These are phyloP conservation scores for Mucor circinelloides DNA, from an alignment of 371 early-diverging fungal species.

Conservation along the genomic window DNA sequence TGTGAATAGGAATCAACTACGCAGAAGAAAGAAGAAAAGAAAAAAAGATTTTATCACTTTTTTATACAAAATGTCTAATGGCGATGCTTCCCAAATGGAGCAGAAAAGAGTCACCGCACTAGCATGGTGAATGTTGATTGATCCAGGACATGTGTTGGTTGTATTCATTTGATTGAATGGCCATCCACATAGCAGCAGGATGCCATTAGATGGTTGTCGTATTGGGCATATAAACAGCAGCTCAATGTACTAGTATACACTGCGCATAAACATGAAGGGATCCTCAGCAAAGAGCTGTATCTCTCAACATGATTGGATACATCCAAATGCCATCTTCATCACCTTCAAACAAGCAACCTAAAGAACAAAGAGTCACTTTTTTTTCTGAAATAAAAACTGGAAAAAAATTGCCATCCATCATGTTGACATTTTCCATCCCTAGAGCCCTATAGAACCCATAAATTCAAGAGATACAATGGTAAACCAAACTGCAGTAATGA, in stretches of 20 bases:
- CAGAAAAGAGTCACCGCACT: neutral
- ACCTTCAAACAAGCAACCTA: neutral
- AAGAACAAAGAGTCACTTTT: constrained; percentile 3
- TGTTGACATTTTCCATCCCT: neutral
- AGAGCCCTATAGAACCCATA: neutral
- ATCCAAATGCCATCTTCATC: neutral
- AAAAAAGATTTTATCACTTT: constrained; percentile 2
- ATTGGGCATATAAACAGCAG: neutral
- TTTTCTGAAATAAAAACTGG: neutral
- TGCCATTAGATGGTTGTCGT: neutral
- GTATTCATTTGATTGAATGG: neutral
- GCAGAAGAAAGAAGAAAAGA: neutral
- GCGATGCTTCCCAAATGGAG: neutral
- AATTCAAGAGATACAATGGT: neutral
- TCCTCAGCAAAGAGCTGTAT: neutral
- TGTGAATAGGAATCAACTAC: neutral
- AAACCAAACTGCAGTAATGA: neutral
- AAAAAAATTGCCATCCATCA: neutral
- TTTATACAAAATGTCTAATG: neutral
- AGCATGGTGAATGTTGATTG: neutral
- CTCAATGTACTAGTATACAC: too few species aligned
- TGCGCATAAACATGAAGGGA: neutral
- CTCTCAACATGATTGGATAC: neutral
- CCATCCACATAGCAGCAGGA: neutral
- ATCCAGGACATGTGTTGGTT: neutral